These are phyloP conservation scores for Pseudocercospora musae DNA, from an alignment of 2,329 filamentous ascomycete genomes.

Conservation along the genomic window DNA sequence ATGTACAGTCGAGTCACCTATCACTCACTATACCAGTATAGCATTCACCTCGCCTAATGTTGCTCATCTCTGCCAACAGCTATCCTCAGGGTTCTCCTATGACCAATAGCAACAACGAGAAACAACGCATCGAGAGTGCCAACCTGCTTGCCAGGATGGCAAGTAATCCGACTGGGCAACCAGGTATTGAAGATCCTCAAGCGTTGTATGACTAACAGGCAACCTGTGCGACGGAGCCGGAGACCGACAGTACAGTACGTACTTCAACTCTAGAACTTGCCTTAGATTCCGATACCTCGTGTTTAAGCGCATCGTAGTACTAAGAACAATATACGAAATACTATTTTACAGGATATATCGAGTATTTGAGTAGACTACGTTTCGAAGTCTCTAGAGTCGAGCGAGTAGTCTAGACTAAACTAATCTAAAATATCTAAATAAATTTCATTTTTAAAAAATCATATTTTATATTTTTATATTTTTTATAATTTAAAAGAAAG, in stretches of 20 bases:
- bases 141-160: background rate
- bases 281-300: background rate
- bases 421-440: too few relatives aligned
- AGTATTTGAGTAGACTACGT: background rate
- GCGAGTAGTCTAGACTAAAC: background rate
- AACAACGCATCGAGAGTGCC: background rate
- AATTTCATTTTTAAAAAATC: too few relatives aligned
- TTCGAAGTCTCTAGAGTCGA: background rate
- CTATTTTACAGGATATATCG: background rate
- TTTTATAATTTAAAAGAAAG: too few relatives aligned
- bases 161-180: background rate
- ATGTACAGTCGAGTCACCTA: background rate
- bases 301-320: background rate
- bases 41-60: background rate
- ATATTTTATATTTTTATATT: too few relatives aligned
- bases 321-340: background rate
- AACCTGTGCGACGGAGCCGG: background rate
- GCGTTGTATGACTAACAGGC: background rate
- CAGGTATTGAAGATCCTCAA: background rate
- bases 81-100: background rate
- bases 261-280: background rate
- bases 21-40: too few relatives aligned
- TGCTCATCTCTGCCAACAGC: background rate
- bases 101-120: too few relatives aligned
- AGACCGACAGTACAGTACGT: background rate